Base-by-base conservation (phyloP, 1,139 yeast genomes). In the Pichia sp. region DNA sequence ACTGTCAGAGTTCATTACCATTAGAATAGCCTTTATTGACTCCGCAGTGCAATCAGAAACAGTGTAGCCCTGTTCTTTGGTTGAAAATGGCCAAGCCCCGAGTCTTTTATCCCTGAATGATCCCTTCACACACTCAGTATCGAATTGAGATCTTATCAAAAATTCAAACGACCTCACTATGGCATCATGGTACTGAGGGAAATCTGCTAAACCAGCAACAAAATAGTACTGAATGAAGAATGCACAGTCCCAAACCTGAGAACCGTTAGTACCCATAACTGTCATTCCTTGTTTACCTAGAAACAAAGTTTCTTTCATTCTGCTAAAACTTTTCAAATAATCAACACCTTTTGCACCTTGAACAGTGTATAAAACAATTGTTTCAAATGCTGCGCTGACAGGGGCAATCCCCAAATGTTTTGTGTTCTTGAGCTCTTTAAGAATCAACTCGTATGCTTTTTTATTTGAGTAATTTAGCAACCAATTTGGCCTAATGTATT, bases 11-110 rank as follows among this genome's bases (percentile, higher is more conserved):
- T 87, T 82, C 67, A 83, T 84, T 1, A 92, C 95, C 97, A 93
- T 90, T 6, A 93, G 77, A 13, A 95, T 87, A 0, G 99, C 97
- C 68, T 93, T 93, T 59, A 92, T 74, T 0, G 98, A 90, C 69
- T 95, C 99, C 0, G 99, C 96, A 0, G 99, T 92, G 71, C 99
- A 93, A 69, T 95, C 99, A 64, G 95, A 84, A 1, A 95, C 99
- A 0, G 96, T 87, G 65, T 92, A 95, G 0, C 99, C 99, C 71
- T 95, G 99, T 15, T 87, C 85, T 65, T 90, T 90, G 0, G 98
- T 95, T 52, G 96, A 88, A 67, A 93, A 95, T 0, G 98, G 97
- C 95, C 97, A 95, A 0, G 90, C 96, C n/a, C 99, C 99, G 51
- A 76, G 77, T 54, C 99, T 76, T 57, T 77, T 79, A 66, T 93